These are phyloP conservation scores for Colletotrichum agaves DNA, from an alignment of 2,329 filamentous ascomycete genomes.

Conservation along the genomic window DNA sequence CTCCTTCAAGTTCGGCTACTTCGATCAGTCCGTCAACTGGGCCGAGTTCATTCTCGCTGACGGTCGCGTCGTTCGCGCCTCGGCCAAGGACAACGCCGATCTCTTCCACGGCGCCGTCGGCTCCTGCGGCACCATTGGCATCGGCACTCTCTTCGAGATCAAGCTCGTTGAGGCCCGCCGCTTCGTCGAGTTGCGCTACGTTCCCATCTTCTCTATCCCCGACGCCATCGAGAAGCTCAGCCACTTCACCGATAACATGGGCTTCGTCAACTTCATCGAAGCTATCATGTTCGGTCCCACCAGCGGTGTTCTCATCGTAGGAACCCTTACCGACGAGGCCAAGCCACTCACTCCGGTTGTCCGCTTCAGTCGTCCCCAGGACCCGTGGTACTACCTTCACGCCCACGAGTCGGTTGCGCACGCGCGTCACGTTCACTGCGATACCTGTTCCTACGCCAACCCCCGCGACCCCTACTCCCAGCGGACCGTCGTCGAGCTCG, in stretches of 20 bases:
- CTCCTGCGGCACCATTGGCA: conserved; percentile 68
- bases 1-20: conserved; percentile 73
- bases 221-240: conserved; percentile 57
- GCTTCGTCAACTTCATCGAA: conserved; percentile 66
- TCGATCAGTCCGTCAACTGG: conserved; percentile 69
- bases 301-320: conserved; percentile 59
- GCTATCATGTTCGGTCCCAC: conserved; percentile 62
- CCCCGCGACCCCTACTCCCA: background rate
- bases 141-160: conserved; percentile 69
- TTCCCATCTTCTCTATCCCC: conserved; percentile 52
- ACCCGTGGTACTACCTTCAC: conserved; percentile 76
- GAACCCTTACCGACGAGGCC: conserved; percentile 52
- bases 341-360: background rate
- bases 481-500: conserved; percentile 36
- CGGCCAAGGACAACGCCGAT: conserved; percentile 58
- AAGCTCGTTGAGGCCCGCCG: conserved; percentile 62
- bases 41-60: conserved; percentile 72
- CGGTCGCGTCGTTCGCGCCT: conserved; percentile 63
- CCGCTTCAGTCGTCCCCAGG: conserved; percentile 62
- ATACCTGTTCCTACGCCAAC: background rate
- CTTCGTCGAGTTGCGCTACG: conserved; percentile 67
- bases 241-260: background rate
- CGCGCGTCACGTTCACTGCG: conserved; percentile 6
- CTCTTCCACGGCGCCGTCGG: conserved; percentile 69
- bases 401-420: conserved; percentile 50